Evolutionary conservation across 305 asterid species (phyloP), one percentile per base, ranked within the genome.

Genomic region (Ilex paraguariensis): DNA sequence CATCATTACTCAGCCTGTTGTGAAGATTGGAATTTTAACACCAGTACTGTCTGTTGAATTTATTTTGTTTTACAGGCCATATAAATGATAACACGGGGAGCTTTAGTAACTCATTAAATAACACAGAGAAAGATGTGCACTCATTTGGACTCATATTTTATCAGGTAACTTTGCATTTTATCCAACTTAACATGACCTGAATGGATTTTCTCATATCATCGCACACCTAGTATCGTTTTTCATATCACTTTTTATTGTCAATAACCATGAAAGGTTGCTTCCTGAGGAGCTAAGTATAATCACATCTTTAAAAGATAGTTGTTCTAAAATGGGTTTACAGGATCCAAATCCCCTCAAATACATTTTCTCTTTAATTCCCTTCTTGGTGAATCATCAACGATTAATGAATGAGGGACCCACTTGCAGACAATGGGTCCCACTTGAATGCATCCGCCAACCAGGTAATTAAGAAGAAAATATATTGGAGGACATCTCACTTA

Each of bases 111-210:
- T 64, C 66, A 11, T 12, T 67, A 9, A 67, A 58, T 53, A 84
- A 71, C 56, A 75, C 80, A 62, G 69, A 70, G 61, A 79, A 77
- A 66, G 91, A 81, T 63, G 73, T 84, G 49, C 74, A 65, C 31
- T 77, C 77, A 55, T 84, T 84, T 48, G 87, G 91, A 28, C 68
- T 68, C 49, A 71, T 84, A 56, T 75, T 79, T 63, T 75, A 73
- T 64, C 87, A 81, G 91, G 91, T 77, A 63, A 16, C 8, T 30
- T 15, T 60, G 36, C 15, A 15, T 68, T 13, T 40, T 21, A 45
- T 60, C 13, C 17, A 6, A 36, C 62, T 28, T 15, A 1, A 21
- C 28, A 21, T 21, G 28, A 21, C 28, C 28, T 21, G 28, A n/a
- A 21, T 21, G 28, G 28, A 21, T 21, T 21, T 1, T 21, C 28